Conservation (phyloP, 2,329 filamentous ascomycete genomes). For the Dactylellina leptospora region DNA sequence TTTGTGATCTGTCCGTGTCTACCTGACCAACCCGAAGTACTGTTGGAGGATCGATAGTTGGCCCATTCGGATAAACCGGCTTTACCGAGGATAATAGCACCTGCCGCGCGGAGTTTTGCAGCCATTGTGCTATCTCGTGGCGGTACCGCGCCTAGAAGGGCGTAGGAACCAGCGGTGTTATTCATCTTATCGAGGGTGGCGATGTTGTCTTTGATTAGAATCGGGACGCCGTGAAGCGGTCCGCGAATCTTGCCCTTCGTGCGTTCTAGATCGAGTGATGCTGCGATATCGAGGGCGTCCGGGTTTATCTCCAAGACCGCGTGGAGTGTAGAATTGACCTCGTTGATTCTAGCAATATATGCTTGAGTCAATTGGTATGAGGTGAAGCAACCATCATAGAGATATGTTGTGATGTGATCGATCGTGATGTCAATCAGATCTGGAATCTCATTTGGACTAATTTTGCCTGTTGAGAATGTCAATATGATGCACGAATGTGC, state of each 20-base stretch:
- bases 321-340: conserved; percentile 59
- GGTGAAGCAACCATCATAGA: conserved; percentile 36
- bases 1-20: conserved; percentile 70
- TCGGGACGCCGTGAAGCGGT: conserved; percentile 71
- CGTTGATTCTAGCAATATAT: conserved; percentile 59
- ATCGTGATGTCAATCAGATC: conserved; percentile 29
- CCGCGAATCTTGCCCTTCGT: conserved; percentile 53
- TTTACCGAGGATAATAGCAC: conserved; percentile 73
- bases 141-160: conserved; percentile 69
- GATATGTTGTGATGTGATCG: conserved; percentile 27
- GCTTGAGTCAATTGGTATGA: conserved; percentile 51
- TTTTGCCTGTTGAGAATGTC: background rate
- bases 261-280: conserved; percentile 59
- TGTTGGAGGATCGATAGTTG: conserved; percentile 69
- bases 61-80: conserved; percentile 73
- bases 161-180: conserved; percentile 72
- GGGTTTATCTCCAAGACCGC: conserved; percentile 60
- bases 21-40: conserved; percentile 71
- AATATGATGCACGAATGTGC: background rate
- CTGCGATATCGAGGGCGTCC: conserved; percentile 61
- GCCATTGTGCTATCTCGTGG: conserved; percentile 68
- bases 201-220: conserved; percentile 74
- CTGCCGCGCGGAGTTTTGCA: conserved; percentile 69
- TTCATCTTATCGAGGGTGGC: conserved; percentile 71
- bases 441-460: conserved; percentile 6